Base-by-base conservation (phyloP, 768 basidiomycete species). In the Serpula lacrymans region DNA sequence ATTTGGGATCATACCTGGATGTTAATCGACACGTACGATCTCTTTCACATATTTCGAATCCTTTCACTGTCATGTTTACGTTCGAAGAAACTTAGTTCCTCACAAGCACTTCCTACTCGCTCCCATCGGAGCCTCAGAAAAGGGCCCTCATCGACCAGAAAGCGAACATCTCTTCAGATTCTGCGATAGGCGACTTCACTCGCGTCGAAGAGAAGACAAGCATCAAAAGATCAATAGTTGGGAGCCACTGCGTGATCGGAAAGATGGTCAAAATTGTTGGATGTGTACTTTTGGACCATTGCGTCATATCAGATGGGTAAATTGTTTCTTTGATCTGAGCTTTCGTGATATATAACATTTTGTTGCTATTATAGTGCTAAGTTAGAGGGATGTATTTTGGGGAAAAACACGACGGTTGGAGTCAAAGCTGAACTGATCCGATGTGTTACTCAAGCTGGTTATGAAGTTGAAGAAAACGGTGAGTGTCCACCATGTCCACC, bases 211-310 rank as follows among this genome's bases (percentile, higher is more conserved):
- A 94, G 54, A 77, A 80, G 35, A 78, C 85, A 8, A 81, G 69
- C 18, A 83, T 96, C 55, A 95, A 91, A 58, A 80, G 80, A 52
- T 82, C 79, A 2, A 71, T 88, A 13, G 75, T 92, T 22, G 89
- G 89, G 7, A 73, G 82, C 43, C 91, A 94, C 57, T 93, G 90
- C 49, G 65, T 81, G 12, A 84, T 94, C 39, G 90, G 90, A 3
- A 84, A 79, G 58, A 84, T 84, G 71, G 85, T 77, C n/a, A 88
- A 81, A 60, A 80, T 97, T 34, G 72, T 71, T 2, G 86, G 88
- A 9, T 93, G 87, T 49, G 76, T 95, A 6, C 58, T 97, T 17
- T 71, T 93, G 48, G 94, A 96, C 55, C 92, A 95, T 53, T 94
- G 92, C 51, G 75, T 88, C 4, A 67, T 97, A 10, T 86, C 77